Percentiles rank a stretch among this genome's conserved stretches.
phyloP scores from a whole-genome alignment of 2,329 filamentous ascomycete genomes.

The Sporothrix pallida region DNA sequence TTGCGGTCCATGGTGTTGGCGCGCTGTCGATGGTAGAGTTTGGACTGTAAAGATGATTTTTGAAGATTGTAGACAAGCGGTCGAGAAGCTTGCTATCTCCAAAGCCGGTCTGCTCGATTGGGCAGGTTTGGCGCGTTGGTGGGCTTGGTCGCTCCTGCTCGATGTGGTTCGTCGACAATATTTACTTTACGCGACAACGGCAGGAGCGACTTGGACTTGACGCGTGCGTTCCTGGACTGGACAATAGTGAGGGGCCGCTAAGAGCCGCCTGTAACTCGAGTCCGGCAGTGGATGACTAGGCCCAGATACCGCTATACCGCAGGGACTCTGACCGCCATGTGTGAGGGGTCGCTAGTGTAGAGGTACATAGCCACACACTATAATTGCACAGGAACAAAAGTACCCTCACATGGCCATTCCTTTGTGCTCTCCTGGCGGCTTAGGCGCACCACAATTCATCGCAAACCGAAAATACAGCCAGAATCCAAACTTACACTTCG shows the following conservation, averaged over 20 bases:
- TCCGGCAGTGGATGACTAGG: not conserved
- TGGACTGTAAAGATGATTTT: not conserved
- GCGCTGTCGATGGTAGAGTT: not conserved
- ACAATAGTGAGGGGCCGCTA: slow-evolving; percentile 20
- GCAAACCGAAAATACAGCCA: slow-evolving; percentile 25
- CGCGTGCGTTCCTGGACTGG: slow-evolving; percentile 27
- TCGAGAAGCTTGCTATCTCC: not conserved
- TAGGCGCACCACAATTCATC: slow-evolving; percentile 24
- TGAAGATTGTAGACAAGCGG: not conserved
- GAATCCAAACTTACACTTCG: slow-evolving; percentile 25
- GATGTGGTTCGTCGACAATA: not conserved
- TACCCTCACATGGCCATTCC: not conserved
- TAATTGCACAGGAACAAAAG: not conserved
- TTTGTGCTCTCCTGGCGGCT: slow-evolving; percentile 4
- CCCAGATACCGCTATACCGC: slow-evolving; percentile 1
- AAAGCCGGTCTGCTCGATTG: slow-evolving; percentile 12
- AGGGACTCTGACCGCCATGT: slow-evolving; percentile 2
- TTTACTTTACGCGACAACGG: slow-evolving; percentile 35
- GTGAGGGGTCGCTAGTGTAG: not conserved
- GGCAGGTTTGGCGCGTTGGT: slow-evolving; percentile 24
- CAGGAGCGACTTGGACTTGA: slow-evolving; percentile 24
- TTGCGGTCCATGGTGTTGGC: slow-evolving; percentile 33
- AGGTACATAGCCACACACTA: not conserved
- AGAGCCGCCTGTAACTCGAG: not conserved
- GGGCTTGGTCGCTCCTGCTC: slow-evolving; percentile 12